phyloP scores from a whole-genome alignment of 1,284 basidiomycete genomes.

The Porogramme epimiltina region DNA sequence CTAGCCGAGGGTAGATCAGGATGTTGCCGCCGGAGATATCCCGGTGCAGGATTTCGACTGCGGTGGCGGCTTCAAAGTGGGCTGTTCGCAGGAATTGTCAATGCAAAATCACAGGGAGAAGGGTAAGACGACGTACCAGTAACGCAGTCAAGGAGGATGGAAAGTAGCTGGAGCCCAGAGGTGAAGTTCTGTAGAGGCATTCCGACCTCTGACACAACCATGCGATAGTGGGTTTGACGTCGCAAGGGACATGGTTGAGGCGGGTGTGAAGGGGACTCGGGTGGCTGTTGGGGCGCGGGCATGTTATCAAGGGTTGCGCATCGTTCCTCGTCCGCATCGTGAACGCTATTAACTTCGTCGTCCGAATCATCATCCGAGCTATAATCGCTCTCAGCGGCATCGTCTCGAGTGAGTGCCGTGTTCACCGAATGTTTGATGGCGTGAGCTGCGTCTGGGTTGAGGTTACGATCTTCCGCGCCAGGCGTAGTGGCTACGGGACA shows the following conservation, averaged over 20 bases:
- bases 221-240: constrained; percentile 11
- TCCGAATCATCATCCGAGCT: too few species aligned
- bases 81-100: neutral
- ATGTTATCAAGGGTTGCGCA: too few species aligned
- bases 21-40: constrained; percentile 12
- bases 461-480: too few species aligned
- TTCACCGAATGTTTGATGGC: too few species aligned
- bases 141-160: constrained; percentile 5
- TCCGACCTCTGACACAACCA: constrained; percentile 9
- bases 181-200: constrained; percentile 4
- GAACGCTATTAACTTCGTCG: too few species aligned
- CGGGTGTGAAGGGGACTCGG: neutral
- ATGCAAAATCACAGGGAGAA: neutral
- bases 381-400: too few species aligned
- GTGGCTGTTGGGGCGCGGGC: neutral
- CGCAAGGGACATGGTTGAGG: neutral
- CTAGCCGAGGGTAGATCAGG: neutral
- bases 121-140: constrained; percentile 1
- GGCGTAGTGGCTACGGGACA: too few species aligned
- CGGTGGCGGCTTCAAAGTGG: neutral
- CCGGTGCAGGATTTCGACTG: constrained; percentile 1
- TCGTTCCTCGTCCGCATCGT: neutral
- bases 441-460: neutral
- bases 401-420: too few species aligned
- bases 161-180: neutral